A percentile compares a stretch with the other conserved stretches of the same genome.
Evolutionary conservation across 2,329 filamentous ascomycete species (phyloP).

Genomic region (Hypomyces rosellus): DNA sequence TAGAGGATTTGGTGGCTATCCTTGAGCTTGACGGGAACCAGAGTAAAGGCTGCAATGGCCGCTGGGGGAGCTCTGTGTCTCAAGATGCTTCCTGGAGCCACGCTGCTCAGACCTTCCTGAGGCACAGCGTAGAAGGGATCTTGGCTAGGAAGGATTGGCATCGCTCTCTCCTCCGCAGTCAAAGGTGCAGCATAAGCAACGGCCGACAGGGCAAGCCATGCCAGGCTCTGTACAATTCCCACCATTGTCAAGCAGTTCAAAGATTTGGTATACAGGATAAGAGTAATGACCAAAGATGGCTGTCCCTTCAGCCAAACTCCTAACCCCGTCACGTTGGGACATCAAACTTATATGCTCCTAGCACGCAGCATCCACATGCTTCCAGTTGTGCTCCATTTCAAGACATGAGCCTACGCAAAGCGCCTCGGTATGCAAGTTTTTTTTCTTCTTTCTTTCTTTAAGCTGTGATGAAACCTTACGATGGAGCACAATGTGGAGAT

Average conservation of each 20-base stretch:
- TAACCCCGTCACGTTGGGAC: too few species aligned
- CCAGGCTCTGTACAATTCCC: neutral
- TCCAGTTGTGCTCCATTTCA: too few species aligned
- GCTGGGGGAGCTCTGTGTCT: constrained; percentile 15
- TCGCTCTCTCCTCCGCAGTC: neutral
- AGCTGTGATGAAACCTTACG: too few species aligned
- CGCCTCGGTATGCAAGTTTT: too few species aligned
- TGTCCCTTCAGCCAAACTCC: neutral
- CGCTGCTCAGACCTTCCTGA: constrained; percentile 6
- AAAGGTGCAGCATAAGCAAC: neutral
- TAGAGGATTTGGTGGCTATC: constrained; percentile 31
- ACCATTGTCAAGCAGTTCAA: neutral
- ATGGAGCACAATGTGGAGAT: too few species aligned
- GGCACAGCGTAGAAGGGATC: constrained; percentile 22
- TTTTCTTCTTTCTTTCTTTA: too few species aligned
- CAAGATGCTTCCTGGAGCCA: constrained; percentile 18
- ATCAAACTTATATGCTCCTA: too few species aligned
- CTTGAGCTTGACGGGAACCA: constrained; percentile 14
- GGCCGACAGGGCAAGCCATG: constrained; percentile 1
- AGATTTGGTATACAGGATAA: neutral
- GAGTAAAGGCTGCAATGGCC: constrained; percentile 16
- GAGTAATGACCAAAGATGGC: neutral
- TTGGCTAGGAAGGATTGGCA: neutral
- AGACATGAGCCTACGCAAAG: too few species aligned
- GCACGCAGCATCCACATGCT: too few species aligned